These are phyloP conservation scores for Fusarium anthophilum DNA, from an alignment of 2,329 filamentous ascomycete genomes.

Conservation along the genomic window DNA sequence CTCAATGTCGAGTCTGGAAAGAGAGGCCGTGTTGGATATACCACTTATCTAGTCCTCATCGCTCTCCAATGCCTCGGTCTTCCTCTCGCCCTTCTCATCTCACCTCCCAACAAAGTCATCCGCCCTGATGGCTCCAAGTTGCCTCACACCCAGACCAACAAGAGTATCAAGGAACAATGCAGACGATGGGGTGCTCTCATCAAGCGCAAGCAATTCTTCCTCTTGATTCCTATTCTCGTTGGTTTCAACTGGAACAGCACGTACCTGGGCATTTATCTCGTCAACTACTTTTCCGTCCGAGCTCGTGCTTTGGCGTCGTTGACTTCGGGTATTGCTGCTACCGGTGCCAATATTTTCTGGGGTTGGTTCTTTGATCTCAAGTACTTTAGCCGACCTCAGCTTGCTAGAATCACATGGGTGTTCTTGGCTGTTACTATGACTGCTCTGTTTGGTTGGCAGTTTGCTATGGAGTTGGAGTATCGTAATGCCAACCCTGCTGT, in stretches of 20 bases:
- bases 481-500: constrained; percentile 47
- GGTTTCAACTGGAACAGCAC: constrained; percentile 62
- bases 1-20: constrained; percentile 56
- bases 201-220: constrained; percentile 55
- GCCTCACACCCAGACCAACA: constrained; percentile 18
- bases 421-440: constrained; percentile 55
- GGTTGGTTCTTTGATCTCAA: constrained; percentile 60
- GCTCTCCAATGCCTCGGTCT: constrained; percentile 40
- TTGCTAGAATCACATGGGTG: constrained; percentile 55
- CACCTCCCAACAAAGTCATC: constrained; percentile 37
- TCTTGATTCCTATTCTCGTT: constrained; percentile 59
- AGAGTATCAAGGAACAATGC: constrained; percentile 23
- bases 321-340: constrained; percentile 56
- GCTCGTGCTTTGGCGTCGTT: constrained; percentile 57
- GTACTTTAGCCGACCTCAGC: constrained; percentile 50
- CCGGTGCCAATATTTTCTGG: constrained; percentile 58
- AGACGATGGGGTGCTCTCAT: constrained; percentile 48
- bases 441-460: constrained; percentile 57
- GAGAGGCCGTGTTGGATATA: constrained; percentile 40
- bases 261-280: constrained; percentile 62
- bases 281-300: constrained; percentile 62
- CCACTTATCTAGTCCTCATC: constrained; percentile 40
- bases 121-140: constrained; percentile 33
- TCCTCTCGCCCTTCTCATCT: constrained; percentile 35
- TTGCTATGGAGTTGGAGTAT: constrained; percentile 59